Base-by-base conservation (phyloP, 257 asterid species). In the Przewalskia tangutica region DNA sequence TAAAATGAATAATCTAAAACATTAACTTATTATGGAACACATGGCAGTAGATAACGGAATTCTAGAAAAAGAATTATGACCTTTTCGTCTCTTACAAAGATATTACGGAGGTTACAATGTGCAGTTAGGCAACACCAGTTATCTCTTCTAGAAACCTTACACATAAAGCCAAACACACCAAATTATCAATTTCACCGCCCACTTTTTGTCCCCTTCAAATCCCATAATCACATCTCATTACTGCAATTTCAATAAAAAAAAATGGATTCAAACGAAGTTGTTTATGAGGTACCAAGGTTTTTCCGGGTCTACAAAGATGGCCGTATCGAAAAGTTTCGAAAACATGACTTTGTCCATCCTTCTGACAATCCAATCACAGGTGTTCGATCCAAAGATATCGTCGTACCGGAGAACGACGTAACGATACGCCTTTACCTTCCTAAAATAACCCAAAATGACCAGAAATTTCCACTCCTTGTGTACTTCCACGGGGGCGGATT, bases 401-500 rank as follows among this genome's bases (percentile, higher is more conserved):
- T 92, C 77, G 84, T 90, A 77, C 92, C 93, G 20, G 90, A 86
- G 23, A 80, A 66, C 81, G 70, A 77, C 7, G 88, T 90, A 4
- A 84, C 90, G 2, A 92, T 88, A 51, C 82, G 98, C 10, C 40
- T 95, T 17, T 93, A 64, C 93, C 93, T 89, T 81, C 97, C 97
- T 38, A 81, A 75, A 32, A 53, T 85, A 60, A 3, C 86, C 82
- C 23, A 17, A 0, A 20, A 83, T 3, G 86, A 50, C 27, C 81
- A 65, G 12, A 92, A 87, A 46, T 91, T 89, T 9, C 97, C 97
- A 18, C 86, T 95, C 65, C 60, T 93, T 68, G 60, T 93, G 80
- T 92, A 93, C 91, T 10, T 85, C 88, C 99, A 95, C 88, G 99
- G 99, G 46, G 99, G 98, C 50, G 99, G 70, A 4, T 93, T 91